A percentile compares a stretch with the other conserved stretches of the same genome.
These are phyloP conservation scores for Blastocystis sp. DNA, from an alignment of 352 stramenopile species.

Conservation along the genomic window DNA sequence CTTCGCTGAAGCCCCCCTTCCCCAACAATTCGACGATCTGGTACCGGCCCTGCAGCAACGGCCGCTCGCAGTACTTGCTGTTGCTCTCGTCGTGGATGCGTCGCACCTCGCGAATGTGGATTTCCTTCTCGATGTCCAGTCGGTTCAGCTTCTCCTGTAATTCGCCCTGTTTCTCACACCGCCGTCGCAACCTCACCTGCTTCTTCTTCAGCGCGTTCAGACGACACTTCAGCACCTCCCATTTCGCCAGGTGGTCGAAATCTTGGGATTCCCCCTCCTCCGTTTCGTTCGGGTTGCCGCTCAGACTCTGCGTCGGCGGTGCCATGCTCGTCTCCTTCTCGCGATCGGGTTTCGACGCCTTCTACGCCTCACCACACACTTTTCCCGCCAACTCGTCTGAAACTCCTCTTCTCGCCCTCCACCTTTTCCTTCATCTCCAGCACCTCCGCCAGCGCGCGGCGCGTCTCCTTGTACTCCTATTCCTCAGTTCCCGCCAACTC, in stretches of 20 bases:
- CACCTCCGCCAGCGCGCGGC: not conserved
- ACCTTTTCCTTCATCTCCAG: conserved; percentile 15
- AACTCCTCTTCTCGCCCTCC: conserved; percentile 38
- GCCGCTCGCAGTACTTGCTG: conserved; percentile 71
- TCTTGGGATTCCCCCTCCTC: conserved; percentile 49
- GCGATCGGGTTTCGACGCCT: not conserved
- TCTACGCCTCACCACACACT: not conserved
- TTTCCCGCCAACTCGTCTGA: not conserved
- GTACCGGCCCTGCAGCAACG: conserved; percentile 78
- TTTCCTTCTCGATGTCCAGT: conserved; percentile 63
- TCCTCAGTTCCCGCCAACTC: not conserved
- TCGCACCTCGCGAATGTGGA: conserved; percentile 63
- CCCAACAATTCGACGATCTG: conserved; percentile 81
- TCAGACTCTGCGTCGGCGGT: conserved; percentile 6
- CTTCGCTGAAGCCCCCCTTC: conserved; percentile 86
- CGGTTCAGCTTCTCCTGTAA: conserved; percentile 40
- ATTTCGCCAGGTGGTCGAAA: conserved; percentile 55
- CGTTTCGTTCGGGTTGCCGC: not conserved
- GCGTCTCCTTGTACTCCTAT: conserved; percentile 14
- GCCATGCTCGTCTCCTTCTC: conserved; percentile 39
- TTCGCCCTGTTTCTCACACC: not conserved
- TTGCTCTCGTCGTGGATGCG: conserved; percentile 66
- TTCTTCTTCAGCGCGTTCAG: conserved; percentile 26
- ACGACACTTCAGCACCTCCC: conserved; percentile 33
- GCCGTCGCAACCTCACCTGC: not conserved